Conservation (phyloP, 176 grass and related monocot genomes). For the Avena eriantha region DNA sequence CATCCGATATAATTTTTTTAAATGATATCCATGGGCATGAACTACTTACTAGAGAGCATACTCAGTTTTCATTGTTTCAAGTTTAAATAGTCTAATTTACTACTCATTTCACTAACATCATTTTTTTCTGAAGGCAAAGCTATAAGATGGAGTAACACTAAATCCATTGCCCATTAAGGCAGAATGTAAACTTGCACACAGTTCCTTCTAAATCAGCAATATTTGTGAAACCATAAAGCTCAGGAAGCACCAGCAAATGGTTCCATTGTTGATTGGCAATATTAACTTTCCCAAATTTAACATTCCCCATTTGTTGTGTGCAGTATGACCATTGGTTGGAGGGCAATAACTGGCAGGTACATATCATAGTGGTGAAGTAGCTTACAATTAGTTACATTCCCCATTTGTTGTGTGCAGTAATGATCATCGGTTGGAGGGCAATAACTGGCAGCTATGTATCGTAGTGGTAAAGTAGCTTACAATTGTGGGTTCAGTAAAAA, state of each 20-base stretch:
- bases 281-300: conserved; percentile 26
- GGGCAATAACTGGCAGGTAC: conserved; percentile 20
- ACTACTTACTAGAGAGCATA: neutral
- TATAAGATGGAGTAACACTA: conserved; percentile 4
- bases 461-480: conserved; percentile 5
- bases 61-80: conserved; percentile 7
- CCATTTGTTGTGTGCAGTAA: conserved; percentile 24
- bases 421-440: neutral
- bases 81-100: conserved; percentile 25
- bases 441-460: neutral
- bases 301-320: conserved; percentile 34
- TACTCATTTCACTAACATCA: neutral
- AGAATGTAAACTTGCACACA: neutral
- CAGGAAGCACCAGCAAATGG: conserved; percentile 11
- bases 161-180: neutral
- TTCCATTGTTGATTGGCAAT: conserved; percentile 21
- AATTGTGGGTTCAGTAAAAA: conserved; percentile 6
- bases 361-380: neutral
- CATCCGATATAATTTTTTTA: conserved; percentile 6
- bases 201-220: neutral
- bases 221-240: conserved; percentile 15
- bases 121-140: conserved; percentile 18
- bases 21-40: neutral
- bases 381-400: conserved; percentile 7
- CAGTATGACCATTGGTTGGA: conserved; percentile 3